Conservation (phyloP, 257 asterid genomes). For the Sherardia arvensis region DNA sequence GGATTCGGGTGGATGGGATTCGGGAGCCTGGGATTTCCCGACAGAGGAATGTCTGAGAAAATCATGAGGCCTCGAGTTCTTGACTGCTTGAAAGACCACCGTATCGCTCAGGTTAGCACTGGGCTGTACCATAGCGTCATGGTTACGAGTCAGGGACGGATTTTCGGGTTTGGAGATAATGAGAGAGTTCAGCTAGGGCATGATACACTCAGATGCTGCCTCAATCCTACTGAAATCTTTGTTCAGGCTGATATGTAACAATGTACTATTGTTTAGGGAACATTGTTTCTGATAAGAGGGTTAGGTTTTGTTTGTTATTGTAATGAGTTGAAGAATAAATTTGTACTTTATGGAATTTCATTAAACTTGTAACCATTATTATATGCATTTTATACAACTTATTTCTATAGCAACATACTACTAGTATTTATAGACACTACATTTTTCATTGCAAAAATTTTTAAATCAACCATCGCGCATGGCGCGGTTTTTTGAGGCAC, state of each 20-base stretch:
- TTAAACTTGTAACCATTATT: neutral
- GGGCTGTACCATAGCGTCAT: constrained; percentile 73
- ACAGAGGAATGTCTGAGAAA: constrained; percentile 49
- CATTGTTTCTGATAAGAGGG: neutral
- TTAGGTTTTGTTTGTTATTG: constrained; percentile 8
- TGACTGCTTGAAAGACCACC: constrained; percentile 49
- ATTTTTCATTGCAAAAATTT: too few species aligned
- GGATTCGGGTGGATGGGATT: constrained; percentile 88
- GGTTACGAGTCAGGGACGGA: constrained; percentile 48
- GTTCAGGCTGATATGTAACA: constrained; percentile 11
- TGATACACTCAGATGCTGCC: constrained; percentile 57
- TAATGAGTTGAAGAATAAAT: neutral
- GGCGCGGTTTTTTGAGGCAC: too few species aligned
- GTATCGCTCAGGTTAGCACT: constrained; percentile 76
- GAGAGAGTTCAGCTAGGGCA: constrained; percentile 84
- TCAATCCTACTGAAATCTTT: constrained; percentile 51
- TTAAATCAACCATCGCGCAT: too few species aligned
- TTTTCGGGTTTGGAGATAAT: constrained; percentile 72
- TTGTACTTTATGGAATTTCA: neutral
- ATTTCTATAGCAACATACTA: too few species aligned
- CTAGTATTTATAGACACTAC: too few species aligned
- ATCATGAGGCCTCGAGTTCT: constrained; percentile 46
- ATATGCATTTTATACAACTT: neutral
- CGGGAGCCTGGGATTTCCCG: constrained; percentile 78
- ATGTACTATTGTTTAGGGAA: neutral